Conservation (phyloP, 495 filamentous ascomycete genomes). For the Neurospora terricola region DNA sequence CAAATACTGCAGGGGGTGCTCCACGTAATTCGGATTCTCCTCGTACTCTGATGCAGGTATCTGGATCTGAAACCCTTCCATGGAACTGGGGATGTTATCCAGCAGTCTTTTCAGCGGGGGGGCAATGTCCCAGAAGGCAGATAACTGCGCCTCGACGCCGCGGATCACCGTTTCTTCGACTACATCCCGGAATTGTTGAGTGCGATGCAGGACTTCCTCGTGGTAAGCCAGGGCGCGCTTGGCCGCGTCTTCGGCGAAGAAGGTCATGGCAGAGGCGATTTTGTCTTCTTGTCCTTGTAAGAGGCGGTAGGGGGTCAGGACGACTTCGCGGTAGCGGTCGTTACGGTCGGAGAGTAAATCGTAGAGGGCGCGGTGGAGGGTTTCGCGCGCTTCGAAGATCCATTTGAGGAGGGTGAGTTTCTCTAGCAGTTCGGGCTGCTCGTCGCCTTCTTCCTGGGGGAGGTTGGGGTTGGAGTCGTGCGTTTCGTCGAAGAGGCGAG, state of each 20-base stretch:
- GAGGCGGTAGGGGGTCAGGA: constrained; percentile 70
- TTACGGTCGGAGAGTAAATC: constrained; percentile 77
- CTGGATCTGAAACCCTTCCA: constrained; percentile 46
- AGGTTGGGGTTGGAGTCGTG: constrained; percentile 64
- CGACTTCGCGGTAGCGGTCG: constrained; percentile 70
- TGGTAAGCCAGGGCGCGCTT: constrained; percentile 59
- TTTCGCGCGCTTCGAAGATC: constrained; percentile 90
- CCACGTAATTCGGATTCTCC: constrained; percentile 73
- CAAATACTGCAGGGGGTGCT: constrained; percentile 79
- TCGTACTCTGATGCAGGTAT: constrained; percentile 68
- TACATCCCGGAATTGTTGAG: constrained; percentile 66
- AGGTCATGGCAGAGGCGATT: constrained; percentile 60
- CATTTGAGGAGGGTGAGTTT: constrained; percentile 92
- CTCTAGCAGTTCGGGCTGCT: constrained; percentile 87
- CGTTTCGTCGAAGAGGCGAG: constrained; percentile 62
- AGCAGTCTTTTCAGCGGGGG: constrained; percentile 66
- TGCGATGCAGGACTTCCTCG: constrained; percentile 55
- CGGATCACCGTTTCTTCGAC: constrained; percentile 78
- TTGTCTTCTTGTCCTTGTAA: constrained; percentile 49
- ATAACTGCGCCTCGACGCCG: constrained; percentile 82
- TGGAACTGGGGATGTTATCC: constrained; percentile 57
- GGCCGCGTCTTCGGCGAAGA: constrained; percentile 68
- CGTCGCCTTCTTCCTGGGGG: constrained; percentile 88
- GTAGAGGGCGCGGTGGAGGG: constrained; percentile 72
- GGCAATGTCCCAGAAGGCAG: constrained; percentile 95